A percentile compares a stretch with the other conserved stretches of the same genome.
Evolutionary conservation across 768 basidiomycete species (phyloP).

Genomic region (Pleurotus tuoliensis): DNA sequence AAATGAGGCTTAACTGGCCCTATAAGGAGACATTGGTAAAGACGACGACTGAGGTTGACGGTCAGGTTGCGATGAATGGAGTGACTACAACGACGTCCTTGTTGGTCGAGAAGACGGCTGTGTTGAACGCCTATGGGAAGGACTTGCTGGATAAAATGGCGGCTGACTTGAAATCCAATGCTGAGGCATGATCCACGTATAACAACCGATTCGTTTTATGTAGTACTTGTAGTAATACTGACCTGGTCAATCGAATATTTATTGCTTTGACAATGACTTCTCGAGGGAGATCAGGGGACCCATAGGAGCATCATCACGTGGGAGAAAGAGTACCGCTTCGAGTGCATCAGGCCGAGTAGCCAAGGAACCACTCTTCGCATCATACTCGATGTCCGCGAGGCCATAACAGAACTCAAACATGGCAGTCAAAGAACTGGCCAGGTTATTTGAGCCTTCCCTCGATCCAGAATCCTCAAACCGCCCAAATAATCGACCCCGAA

Average conservation of each 20-base stretch:
- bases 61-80: not conserved
- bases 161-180: not conserved
- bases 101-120: not conserved
- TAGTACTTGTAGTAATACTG: not conserved
- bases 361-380: not conserved
- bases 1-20: slow-evolving; percentile 45
- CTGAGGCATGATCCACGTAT: not conserved
- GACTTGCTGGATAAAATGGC: not conserved
- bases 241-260: too few relatives aligned
- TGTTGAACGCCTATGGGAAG: not conserved
- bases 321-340: not conserved
- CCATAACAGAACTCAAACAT: slow-evolving; percentile 15
- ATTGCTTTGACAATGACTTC: too few relatives aligned
- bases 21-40: slow-evolving; percentile 17
- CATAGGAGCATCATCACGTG: not conserved
- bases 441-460: slow-evolving; percentile 23
- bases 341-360: not conserved
- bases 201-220: not conserved
- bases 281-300: too few relatives aligned
- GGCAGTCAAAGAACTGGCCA: slow-evolving; percentile 31
- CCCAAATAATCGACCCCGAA: not conserved
- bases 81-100: not conserved
- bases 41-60: not conserved
- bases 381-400: slow-evolving; percentile 12
- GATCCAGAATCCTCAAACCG: not conserved